Evolutionary conservation across 306 rosid species (phyloP).

Genomic region (Prunus armeniaca): DNA sequence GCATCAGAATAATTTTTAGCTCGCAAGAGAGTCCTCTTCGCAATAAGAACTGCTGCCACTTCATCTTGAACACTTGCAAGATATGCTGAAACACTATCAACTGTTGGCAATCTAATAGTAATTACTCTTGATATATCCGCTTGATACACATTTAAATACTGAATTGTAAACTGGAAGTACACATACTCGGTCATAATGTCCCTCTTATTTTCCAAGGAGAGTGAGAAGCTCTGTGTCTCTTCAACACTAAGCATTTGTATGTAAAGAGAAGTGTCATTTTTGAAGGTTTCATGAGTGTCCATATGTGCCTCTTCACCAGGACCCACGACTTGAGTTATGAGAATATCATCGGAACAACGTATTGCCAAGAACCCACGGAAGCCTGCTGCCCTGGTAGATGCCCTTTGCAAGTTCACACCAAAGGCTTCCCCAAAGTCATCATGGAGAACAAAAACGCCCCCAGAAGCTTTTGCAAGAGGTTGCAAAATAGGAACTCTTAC

Average conservation of each 20-base stretch:
- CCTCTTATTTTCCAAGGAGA: constrained; percentile 82
- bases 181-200: constrained; percentile 61
- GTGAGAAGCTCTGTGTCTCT: constrained; percentile 81
- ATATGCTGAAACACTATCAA: constrained; percentile 72
- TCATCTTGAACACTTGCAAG: constrained; percentile 87
- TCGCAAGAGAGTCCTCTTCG: constrained; percentile 73
- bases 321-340: constrained; percentile 82
- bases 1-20: constrained; percentile 68
- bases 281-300: constrained; percentile 75
- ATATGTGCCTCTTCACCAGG: constrained; percentile 93
- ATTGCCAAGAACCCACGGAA: constrained; percentile 82
- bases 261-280: constrained; percentile 69
- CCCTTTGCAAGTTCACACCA: constrained; percentile 97
- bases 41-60: constrained; percentile 80
- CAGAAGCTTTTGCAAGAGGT: constrained; percentile 95
- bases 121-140: constrained; percentile 81
- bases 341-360: constrained; percentile 79
- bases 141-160: constrained; percentile 57
- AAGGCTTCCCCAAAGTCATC: constrained; percentile 99
- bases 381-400: constrained; percentile 90
- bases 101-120: constrained; percentile 74
- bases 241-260: constrained; percentile 87
- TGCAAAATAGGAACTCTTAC: constrained; percentile 91
- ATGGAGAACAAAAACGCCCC: constrained; percentile 92
- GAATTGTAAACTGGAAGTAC: constrained; percentile 64